Conservation (phyloP, 176 grass and related monocot genomes). For the Juncus effusus region DNA sequence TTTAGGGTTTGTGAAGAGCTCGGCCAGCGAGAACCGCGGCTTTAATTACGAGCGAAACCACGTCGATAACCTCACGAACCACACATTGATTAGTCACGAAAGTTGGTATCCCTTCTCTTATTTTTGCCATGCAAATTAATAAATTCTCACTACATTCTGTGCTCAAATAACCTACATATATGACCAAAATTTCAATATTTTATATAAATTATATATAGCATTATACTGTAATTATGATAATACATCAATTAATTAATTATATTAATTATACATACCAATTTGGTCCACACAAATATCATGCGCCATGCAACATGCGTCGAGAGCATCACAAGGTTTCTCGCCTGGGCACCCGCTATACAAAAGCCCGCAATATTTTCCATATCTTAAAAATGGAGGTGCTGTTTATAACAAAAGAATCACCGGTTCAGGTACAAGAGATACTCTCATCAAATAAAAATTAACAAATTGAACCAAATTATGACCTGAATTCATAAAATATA, state of each 20-base stretch:
- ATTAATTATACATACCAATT: constrained; percentile 25
- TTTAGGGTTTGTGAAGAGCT: constrained; percentile 65
- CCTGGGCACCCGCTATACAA: constrained; percentile 84
- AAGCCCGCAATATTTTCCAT: constrained; percentile 87
- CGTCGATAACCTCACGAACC: constrained; percentile 82
- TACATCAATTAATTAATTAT: no score
- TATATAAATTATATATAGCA: no score
- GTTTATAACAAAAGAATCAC: neutral
- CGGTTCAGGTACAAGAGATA: no score
- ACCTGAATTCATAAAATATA: no score
- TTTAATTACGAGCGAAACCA: constrained; percentile 61
- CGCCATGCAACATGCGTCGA: constrained; percentile 84
- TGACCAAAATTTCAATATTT: no score
- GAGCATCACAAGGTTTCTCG: constrained; percentile 67
- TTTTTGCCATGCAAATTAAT: constrained; percentile 48
- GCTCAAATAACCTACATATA: constrained; percentile 58
- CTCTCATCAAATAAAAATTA: no score
- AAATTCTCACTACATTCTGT: constrained; percentile 58
- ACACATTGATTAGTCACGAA: constrained; percentile 77
- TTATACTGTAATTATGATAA: no score
- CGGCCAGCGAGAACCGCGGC: constrained; percentile 63
- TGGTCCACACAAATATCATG: constrained; percentile 67
- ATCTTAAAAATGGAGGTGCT: constrained; percentile 57
- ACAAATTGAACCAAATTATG: no score
- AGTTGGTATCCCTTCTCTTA: constrained; percentile 38